These are phyloP conservation scores for Malus hybrid DNA, from an alignment of 331 rosid genomes.

Conservation along the genomic window DNA sequence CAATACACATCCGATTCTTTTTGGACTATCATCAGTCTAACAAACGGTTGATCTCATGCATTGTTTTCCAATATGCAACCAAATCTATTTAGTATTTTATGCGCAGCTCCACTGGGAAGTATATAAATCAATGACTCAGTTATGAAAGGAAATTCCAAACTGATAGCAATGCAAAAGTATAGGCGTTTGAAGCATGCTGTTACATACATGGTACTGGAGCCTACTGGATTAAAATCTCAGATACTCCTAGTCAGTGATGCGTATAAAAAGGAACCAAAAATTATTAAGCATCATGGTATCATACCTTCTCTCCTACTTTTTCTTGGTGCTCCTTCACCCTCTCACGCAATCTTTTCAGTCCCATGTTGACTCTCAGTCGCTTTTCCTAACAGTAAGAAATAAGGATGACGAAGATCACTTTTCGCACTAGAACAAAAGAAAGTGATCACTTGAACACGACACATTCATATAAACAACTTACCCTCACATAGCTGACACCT, in stretches of 20 bases:
- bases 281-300: background rate
- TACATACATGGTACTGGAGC: background rate
- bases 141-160: background rate
- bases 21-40: background rate
- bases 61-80: background rate
- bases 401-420: background rate
- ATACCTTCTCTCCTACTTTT: slow-evolving; percentile 84
- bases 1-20: background rate
- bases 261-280: background rate
- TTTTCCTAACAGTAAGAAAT: slow-evolving; percentile 50
- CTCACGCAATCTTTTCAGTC: slow-evolving; percentile 75
- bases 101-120: too few relatives aligned
- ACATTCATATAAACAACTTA: slow-evolving; percentile 22
- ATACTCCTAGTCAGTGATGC: background rate
- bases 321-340: slow-evolving; percentile 84
- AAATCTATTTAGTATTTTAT: background rate
- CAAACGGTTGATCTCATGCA: background rate
- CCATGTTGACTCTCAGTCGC: slow-evolving; percentile 83
- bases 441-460: background rate
- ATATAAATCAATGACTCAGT: background rate
- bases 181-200: background rate
- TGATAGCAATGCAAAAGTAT: background rate
- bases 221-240: background rate
- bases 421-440: background rate
- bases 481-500: slow-evolving; percentile 94